Conservation (phyloP, 192 early-diverging fungal species). For the Coemansia guatemalensis region DNA sequence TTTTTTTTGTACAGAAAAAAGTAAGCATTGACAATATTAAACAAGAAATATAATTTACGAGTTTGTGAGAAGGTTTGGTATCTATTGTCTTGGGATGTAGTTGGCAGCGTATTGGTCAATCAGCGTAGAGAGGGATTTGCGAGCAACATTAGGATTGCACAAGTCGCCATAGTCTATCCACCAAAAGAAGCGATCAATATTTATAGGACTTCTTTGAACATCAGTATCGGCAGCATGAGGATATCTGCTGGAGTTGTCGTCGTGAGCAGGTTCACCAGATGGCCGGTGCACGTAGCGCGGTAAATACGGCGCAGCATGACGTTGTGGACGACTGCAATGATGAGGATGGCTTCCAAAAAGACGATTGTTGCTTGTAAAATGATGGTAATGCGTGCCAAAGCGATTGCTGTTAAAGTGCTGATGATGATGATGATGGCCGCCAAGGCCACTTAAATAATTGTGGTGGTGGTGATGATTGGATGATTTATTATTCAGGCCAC, state of each 20-base stretch:
- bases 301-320: neutral
- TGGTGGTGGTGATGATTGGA: neutral
- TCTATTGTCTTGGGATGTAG: neutral
- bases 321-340: neutral
- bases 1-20: too few species aligned
- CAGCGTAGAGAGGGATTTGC: constrained; percentile 18
- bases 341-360: constrained; percentile 4
- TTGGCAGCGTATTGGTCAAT: constrained; percentile 10
- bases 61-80: too few species aligned
- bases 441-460: neutral
- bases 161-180: constrained; percentile 54
- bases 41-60: too few species aligned
- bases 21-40: too few species aligned
- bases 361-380: neutral
- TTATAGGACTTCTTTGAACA: constrained; percentile 1
- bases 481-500: neutral
- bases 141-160: constrained; percentile 34
- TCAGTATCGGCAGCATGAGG: constrained; percentile 2
- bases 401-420: neutral
- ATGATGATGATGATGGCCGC: neutral
- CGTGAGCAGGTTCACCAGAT: constrained; percentile 1
- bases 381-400: neutral
- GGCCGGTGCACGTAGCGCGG: constrained; percentile 1
- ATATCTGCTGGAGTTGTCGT: neutral
- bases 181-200: constrained; percentile 25